These are phyloP conservation scores for Pythium diclinum DNA, from an alignment of 352 stramenopile genomes.

Conservation along the genomic window DNA sequence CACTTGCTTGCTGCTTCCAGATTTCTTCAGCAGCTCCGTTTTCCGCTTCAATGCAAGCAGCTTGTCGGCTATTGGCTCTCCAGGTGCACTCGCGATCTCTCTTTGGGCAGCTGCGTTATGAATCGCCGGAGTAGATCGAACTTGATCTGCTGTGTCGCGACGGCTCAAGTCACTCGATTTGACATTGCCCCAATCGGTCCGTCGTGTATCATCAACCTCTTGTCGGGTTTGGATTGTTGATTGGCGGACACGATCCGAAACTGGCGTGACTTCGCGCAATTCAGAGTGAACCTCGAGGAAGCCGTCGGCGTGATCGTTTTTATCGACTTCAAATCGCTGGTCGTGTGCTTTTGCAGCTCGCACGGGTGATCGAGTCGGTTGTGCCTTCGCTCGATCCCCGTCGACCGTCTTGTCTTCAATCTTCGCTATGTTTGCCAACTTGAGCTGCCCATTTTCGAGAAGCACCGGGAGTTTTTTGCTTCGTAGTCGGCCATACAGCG, in stretches of 20 bases:
- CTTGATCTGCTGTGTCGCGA: neutral
- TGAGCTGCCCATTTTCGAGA: conserved; percentile 35
- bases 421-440: conserved; percentile 9
- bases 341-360: neutral
- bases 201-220: neutral
- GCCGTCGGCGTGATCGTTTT: neutral
- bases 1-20: conserved; percentile 40
- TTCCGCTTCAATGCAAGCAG: conserved; percentile 61
- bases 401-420: neutral
- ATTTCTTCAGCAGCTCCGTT: conserved; percentile 43
- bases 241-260: neutral
- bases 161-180: neutral
- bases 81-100: conserved; percentile 18
- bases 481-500: conserved; percentile 35
- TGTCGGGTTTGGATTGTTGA: neutral
- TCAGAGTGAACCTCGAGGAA: neutral
- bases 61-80: conserved; percentile 46
- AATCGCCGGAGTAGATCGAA: neutral
- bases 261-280: neutral
- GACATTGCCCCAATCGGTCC: too few species aligned
- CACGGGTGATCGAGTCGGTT: neutral
- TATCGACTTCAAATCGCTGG: neutral
- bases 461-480: conserved; percentile 37
- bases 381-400: neutral
- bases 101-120: neutral